Conservation (phyloP, 2,329 filamentous ascomycete species). For the Coniochaeta sp. region DNA sequence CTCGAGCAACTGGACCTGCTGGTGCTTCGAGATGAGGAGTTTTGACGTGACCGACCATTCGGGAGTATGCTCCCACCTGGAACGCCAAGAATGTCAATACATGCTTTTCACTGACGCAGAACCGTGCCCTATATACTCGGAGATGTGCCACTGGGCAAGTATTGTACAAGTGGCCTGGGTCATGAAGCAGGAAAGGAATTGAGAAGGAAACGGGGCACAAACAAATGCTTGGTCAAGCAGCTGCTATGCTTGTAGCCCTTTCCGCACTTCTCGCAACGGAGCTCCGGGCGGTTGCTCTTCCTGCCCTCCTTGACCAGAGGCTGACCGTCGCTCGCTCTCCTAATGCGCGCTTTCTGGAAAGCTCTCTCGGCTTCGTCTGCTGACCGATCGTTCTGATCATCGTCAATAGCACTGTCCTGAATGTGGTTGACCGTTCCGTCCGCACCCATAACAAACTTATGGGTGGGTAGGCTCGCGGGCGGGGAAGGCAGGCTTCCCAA, state of each 20-base stretch:
- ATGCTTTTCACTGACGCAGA: constrained; percentile 3
- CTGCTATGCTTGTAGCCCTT: constrained; percentile 99
- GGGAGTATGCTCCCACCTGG: constrained; percentile 98
- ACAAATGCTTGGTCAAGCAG: constrained; percentile 99
- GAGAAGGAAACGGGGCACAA: constrained; percentile 53
- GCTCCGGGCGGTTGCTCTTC: constrained; percentile 73
- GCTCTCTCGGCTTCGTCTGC: constrained; percentile 44
- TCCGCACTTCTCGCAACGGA: constrained; percentile 95
- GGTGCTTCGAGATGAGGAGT: constrained; percentile 96
- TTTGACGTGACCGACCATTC: constrained; percentile 98
- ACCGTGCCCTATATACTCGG: neutral
- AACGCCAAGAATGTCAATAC: constrained; percentile 32
- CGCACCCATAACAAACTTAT: constrained; percentile 34
- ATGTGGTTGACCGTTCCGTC: constrained; percentile 37
- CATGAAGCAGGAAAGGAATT: constrained; percentile 21
- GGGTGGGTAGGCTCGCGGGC: constrained; percentile 60
- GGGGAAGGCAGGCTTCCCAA: constrained; percentile 54
- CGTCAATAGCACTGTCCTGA: constrained; percentile 59
- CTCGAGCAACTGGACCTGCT: constrained; percentile 95
- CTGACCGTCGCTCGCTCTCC: constrained; percentile 78
- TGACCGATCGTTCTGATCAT: constrained; percentile 54
- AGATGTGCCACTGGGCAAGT: neutral
- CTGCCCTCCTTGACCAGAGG: constrained; percentile 71
- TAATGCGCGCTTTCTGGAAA: constrained; percentile 40
- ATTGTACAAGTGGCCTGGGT: neutral